Evolutionary conservation across 169 alveolate genomes (phyloP).

Genomic region (Miamiensis avidus): DNA sequence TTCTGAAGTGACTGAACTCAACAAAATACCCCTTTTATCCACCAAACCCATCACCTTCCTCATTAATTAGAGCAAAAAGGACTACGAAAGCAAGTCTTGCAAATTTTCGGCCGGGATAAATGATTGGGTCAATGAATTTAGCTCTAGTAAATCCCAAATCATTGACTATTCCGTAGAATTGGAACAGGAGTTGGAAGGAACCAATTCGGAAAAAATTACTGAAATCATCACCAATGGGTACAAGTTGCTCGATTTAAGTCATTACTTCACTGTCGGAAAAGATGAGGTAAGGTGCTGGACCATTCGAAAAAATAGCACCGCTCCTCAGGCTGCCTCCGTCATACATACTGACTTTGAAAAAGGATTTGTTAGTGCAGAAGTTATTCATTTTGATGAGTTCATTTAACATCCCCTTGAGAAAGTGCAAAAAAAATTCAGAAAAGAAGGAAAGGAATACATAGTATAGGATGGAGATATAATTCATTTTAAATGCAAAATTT

Average conservation of each 20-base stretch:
- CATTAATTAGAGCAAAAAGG: slow-evolving; percentile 49
- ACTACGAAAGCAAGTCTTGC: slow-evolving; percentile 35
- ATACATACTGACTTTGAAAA: slow-evolving; percentile 61
- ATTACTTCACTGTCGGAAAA: slow-evolving; percentile 54
- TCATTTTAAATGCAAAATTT: slow-evolving; percentile 48
- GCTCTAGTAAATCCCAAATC: slow-evolving; percentile 43
- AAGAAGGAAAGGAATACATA: slow-evolving; percentile 57
- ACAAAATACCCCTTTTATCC: slow-evolving; percentile 39
- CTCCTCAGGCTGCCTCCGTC: slow-evolving; percentile 53
- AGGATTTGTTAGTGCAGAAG: slow-evolving; percentile 56
- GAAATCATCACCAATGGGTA: slow-evolving; percentile 50
- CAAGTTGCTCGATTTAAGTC: slow-evolving; percentile 47
- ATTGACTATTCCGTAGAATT: slow-evolving; percentile 44
- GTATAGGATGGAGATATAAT: slow-evolving; percentile 62
- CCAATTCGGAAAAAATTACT: slow-evolving; percentile 27
- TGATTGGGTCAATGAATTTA: slow-evolving; percentile 42
- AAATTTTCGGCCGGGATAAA: slow-evolving; percentile 32
- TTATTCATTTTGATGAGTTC: slow-evolving; percentile 32
- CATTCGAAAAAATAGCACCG: slow-evolving; percentile 45
- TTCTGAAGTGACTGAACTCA: slow-evolving; percentile 44
- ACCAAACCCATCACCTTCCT: slow-evolving; percentile 53
- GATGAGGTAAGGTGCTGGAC: slow-evolving; percentile 66
- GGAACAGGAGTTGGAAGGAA: slow-evolving; percentile 29
- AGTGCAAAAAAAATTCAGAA: slow-evolving; percentile 41
- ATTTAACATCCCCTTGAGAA: slow-evolving; percentile 37